phyloP scores from a whole-genome alignment of 257 asterid species.

The Apocynum venetum region DNA sequence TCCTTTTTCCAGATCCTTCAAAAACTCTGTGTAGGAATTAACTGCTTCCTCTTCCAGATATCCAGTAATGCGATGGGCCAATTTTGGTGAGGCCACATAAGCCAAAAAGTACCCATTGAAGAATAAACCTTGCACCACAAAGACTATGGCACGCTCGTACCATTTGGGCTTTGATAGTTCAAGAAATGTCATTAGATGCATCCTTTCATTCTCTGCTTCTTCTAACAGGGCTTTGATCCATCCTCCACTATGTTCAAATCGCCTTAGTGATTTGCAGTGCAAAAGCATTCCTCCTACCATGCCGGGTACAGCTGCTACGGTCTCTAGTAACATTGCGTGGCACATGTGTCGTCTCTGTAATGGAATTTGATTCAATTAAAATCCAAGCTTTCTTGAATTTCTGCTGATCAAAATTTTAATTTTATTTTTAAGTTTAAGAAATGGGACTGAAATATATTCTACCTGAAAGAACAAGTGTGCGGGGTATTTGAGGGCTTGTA shows the following conservation, averaged over 20 bases:
- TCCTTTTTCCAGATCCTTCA: conserved; percentile 51
- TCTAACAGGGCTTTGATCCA: conserved; percentile 73
- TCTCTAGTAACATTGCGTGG: conserved; percentile 72
- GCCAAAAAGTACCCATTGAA: conserved; percentile 55
- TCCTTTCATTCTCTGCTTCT: conserved; percentile 69
- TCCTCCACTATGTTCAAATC: conserved; percentile 70
- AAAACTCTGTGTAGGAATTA: conserved; percentile 62
- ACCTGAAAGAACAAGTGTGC: conserved; percentile 61
- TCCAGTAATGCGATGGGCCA: conserved; percentile 54
- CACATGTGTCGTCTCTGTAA: conserved; percentile 62
- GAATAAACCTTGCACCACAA: conserved; percentile 56
- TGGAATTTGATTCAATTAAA: not conserved
- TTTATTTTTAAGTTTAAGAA: not conserved
- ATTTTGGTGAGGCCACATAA: conserved; percentile 50
- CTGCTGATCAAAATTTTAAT: not conserved
- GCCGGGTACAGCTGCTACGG: conserved; percentile 79
- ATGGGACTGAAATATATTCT: too few relatives aligned
- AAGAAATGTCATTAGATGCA: conserved; percentile 70
- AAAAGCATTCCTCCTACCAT: conserved; percentile 75
- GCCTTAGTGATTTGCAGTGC: conserved; percentile 55
- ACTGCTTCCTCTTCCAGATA: conserved; percentile 70
- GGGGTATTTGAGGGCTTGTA: conserved; percentile 52
- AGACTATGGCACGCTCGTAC: conserved; percentile 55
- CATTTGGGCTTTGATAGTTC: conserved; percentile 53
- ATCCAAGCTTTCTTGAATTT: not conserved